These are phyloP conservation scores for Agapanthus africanus DNA, from an alignment of 106 monocot genomes.

Conservation along the genomic window DNA sequence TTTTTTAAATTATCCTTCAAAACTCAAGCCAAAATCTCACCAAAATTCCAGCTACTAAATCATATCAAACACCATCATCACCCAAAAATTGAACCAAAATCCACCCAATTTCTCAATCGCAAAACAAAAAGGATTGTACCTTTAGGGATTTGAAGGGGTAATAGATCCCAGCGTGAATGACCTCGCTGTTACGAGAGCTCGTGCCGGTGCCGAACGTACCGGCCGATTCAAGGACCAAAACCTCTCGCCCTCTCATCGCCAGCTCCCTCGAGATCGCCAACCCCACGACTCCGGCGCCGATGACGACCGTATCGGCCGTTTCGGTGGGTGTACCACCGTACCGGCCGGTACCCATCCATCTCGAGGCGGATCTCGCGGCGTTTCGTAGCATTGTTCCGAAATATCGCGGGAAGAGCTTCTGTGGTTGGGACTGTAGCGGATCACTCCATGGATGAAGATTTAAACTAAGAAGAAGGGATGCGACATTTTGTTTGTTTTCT, in stretches of 20 bases:
- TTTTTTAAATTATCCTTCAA: not conserved
- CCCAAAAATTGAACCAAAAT: not conserved
- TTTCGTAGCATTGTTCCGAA: conserved; percentile 4
- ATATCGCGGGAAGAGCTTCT: no score
- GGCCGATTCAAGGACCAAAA: conserved; percentile 72
- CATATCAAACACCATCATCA: not conserved
- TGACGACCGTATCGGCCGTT: conserved; percentile 1
- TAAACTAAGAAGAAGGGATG: no score
- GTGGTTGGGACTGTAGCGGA: no score
- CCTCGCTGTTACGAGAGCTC: conserved; percentile 96
- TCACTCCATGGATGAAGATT: no score
- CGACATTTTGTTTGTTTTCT: no score
- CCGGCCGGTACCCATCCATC: not conserved
- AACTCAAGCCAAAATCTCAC: not conserved
- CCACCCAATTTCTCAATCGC: not conserved
- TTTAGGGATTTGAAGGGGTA: conserved; percentile 56
- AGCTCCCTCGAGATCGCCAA: conserved; percentile 6
- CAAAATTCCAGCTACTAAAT: no score
- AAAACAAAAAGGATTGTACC: conserved; percentile 25
- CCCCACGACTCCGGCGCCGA: conserved; percentile 2
- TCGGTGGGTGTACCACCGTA: conserved; percentile 11
- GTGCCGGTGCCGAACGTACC: conserved; percentile 80
- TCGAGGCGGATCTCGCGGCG: not conserved
- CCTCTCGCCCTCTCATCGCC: conserved; percentile 32
- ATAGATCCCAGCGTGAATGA: conserved; percentile 93